These are phyloP conservation scores for Cordyceps farinosa DNA, from an alignment of 2,329 filamentous ascomycete genomes.

Conservation along the genomic window DNA sequence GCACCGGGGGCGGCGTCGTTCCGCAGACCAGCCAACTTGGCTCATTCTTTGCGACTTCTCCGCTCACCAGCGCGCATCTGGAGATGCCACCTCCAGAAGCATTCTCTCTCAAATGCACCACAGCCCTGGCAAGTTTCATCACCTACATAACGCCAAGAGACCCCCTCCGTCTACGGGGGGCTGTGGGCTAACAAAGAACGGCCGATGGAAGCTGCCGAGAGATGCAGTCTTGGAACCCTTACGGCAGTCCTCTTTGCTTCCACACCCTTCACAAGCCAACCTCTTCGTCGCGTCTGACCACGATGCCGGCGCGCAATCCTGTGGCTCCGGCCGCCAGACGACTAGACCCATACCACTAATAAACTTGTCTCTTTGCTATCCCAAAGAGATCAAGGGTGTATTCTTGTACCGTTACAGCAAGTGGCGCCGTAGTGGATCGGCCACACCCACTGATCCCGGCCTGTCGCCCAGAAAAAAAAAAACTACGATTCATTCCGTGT, in stretches of 20 bases:
- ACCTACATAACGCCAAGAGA: not conserved
- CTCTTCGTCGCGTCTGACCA: not conserved
- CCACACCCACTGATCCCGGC: slow-evolving; percentile 7
- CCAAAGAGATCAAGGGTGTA: slow-evolving; percentile 10
- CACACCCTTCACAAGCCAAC: not conserved
- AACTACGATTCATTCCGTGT: not conserved
- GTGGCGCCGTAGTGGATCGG: slow-evolving; percentile 13
- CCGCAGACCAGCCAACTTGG: not conserved
- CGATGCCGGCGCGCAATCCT: slow-evolving; percentile 1
- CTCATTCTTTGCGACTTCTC: not conserved
- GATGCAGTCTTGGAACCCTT: not conserved
- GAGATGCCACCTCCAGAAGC: not conserved
- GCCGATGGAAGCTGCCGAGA: not conserved
- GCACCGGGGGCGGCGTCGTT: not conserved
- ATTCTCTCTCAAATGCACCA: not conserved
- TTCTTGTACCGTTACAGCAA: not conserved
- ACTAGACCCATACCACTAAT: not conserved
- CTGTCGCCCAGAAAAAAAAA: slow-evolving; percentile 6
- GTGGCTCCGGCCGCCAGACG: not conserved
- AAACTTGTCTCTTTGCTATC: slow-evolving; percentile 11
- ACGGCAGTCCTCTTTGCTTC: not conserved
- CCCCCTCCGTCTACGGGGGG: not conserved
- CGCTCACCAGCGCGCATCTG: not conserved
- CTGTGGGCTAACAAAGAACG: too few relatives aligned
- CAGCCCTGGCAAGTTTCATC: not conserved